Percentiles rank a stretch among this genome's conserved stretches.
These are phyloP conservation scores for Acanthamoeba lenticulata DNA, from an alignment of 208 protist species.

Conservation along the genomic window DNA sequence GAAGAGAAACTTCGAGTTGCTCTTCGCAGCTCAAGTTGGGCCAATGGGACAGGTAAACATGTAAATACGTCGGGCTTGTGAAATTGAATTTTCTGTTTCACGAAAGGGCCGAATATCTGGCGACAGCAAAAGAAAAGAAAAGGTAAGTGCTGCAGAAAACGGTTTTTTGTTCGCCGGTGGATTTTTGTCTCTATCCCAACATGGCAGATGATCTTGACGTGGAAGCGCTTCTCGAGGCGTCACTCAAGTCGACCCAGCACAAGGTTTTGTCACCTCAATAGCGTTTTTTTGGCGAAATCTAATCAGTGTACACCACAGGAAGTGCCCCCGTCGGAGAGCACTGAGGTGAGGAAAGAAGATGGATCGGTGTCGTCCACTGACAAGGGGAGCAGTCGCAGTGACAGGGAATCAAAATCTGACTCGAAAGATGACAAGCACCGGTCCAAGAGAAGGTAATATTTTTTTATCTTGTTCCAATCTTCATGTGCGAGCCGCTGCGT, in stretches of 20 bases:
- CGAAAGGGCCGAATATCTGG: no score
- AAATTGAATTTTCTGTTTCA: no score
- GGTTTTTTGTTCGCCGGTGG: no score
- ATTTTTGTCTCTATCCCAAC: no score
- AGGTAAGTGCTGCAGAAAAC: no score
- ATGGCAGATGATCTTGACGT: conserved; percentile 70
- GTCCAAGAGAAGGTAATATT: conserved; percentile 44
- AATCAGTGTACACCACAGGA: neutral
- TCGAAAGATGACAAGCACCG: conserved; percentile 35
- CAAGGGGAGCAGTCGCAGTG: neutral
- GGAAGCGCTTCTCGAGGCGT: conserved; percentile 58
- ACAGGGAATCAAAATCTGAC: conserved; percentile 29
- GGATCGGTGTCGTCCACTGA: neutral
- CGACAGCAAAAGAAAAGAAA: no score
- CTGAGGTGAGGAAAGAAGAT: conserved; percentile 5
- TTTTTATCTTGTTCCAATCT: neutral
- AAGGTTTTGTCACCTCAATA: neutral
- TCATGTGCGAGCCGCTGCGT: neutral
- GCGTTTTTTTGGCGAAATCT: neutral
- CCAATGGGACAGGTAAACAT: no score
- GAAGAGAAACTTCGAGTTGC: no score
- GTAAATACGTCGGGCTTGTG: no score
- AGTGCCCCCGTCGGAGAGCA: neutral
- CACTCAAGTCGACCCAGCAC: conserved; percentile 22
- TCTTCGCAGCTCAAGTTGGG: no score